These are phyloP conservation scores for Hawksworthiomyces lignivorus DNA, from an alignment of 2,329 filamentous ascomycete genomes.

Conservation along the genomic window DNA sequence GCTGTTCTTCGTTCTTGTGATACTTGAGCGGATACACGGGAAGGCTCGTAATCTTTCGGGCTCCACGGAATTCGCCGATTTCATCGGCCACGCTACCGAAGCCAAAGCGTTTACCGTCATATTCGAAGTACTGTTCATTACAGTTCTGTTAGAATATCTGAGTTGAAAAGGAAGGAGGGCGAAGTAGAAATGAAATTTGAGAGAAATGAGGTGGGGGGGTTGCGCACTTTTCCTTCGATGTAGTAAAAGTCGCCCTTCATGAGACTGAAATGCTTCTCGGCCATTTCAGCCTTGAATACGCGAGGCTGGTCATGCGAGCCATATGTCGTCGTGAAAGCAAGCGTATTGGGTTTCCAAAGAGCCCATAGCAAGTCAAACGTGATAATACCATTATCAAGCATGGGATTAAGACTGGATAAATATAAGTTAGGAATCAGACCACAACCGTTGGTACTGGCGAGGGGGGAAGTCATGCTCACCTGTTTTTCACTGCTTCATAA, in stretches of 20 bases:
- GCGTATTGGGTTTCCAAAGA: slow-evolving; percentile 77
- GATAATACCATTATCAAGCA: slow-evolving; percentile 75
- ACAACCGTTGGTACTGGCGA: too few relatives aligned
- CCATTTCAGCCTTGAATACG: slow-evolving; percentile 73
- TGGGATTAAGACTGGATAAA: slow-evolving; percentile 57
- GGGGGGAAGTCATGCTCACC: too few relatives aligned
- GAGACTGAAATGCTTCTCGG: slow-evolving; percentile 61
- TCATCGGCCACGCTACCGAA: slow-evolving; percentile 63
- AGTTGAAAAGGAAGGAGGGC: too few relatives aligned
- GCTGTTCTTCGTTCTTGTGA: slow-evolving; percentile 60
- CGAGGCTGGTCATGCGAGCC: slow-evolving; percentile 68
- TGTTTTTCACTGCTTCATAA: slow-evolving; percentile 68
- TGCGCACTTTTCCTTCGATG: slow-evolving; percentile 55
- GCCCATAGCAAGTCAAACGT: slow-evolving; percentile 88
- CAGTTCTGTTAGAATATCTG: background rate
- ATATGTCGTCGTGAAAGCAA: slow-evolving; percentile 72
- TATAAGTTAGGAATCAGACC: too few relatives aligned
- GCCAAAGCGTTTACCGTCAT: slow-evolving; percentile 79
- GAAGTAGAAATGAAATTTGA: background rate
- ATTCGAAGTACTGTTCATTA: slow-evolving; percentile 61
- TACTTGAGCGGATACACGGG: slow-evolving; percentile 71
- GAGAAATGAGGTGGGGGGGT: background rate
- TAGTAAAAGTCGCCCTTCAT: slow-evolving; percentile 68
- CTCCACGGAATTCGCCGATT: slow-evolving; percentile 69
- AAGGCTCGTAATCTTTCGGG: slow-evolving; percentile 73